A percentile compares a stretch with the other conserved stretches of the same genome.
These are phyloP conservation scores for Withania somnifera DNA, from an alignment of 305 asterid species.

Conservation along the genomic window DNA sequence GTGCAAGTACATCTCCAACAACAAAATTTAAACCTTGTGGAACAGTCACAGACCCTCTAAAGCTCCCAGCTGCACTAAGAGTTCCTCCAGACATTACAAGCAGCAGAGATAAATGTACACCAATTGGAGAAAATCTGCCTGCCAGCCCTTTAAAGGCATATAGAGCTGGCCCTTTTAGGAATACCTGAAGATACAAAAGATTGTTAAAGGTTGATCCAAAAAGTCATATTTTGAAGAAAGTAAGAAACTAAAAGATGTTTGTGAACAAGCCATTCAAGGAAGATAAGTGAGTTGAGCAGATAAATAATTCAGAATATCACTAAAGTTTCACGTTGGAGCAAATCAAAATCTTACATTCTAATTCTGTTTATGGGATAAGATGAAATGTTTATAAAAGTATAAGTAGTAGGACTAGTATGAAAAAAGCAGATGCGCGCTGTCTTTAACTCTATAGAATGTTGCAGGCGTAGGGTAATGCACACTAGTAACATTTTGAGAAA, in stretches of 20 bases:
- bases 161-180: constrained; percentile 71
- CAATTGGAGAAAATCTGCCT: constrained; percentile 78
- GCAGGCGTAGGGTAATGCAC: not conserved
- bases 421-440: not conserved
- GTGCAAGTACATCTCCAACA: constrained; percentile 63
- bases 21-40: constrained; percentile 82
- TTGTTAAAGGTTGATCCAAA: not conserved
- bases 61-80: constrained; percentile 75
- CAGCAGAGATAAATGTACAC: constrained; percentile 71
- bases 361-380: not conserved
- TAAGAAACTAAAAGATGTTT: not conserved
- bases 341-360: not conserved
- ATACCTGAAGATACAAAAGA: constrained; percentile 44
- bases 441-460: not conserved
- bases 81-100: constrained; percentile 80
- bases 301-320: not conserved
- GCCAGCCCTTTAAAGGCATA: constrained; percentile 88
- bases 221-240: not conserved
- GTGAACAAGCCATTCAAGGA: not conserved
- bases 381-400: not conserved
- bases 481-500: not conserved
- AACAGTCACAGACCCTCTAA: constrained; percentile 67
- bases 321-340: not conserved
- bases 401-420: not conserved
- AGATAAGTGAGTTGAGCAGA: not conserved